Percentiles rank a stretch among this genome's conserved stretches.
Conservation (phyloP, 169 alveolate species). For the Plasmodium reichenowi region DNA sequence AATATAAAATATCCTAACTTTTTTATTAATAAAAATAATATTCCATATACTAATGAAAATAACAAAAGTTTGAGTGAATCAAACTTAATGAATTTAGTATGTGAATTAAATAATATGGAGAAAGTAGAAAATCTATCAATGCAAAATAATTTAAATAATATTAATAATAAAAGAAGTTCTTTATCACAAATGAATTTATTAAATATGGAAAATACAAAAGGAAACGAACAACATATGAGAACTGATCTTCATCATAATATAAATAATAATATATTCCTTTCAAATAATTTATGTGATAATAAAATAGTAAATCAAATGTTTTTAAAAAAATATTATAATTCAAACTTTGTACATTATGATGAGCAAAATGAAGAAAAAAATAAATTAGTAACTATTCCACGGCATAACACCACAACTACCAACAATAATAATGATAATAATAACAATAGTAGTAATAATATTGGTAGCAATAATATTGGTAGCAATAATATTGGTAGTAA, state of each 20-base stretch:
- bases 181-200: not conserved
- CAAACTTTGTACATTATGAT: slow-evolving; percentile 11
- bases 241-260: not conserved
- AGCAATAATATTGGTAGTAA: too few species aligned
- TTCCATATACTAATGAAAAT: slow-evolving; percentile 1
- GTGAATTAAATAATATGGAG: slow-evolving; percentile 18
- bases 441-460: too few species aligned
- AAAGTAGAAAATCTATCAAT: not conserved
- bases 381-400: not conserved
- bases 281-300: slow-evolving; percentile 22
- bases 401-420: too few species aligned
- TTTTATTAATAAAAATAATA: slow-evolving; percentile 15
- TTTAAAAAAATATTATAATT: slow-evolving; percentile 23
- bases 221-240: not conserved
- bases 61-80: slow-evolving; percentile 46
- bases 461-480: too few species aligned
- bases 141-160: not conserved
- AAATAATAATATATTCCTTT: slow-evolving; percentile 1
- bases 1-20: slow-evolving; percentile 8
- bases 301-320: slow-evolving; percentile 15
- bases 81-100: slow-evolving; percentile 16
- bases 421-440: too few species aligned
- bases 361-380: slow-evolving; percentile 25
- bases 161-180: slow-evolving; percentile 6
- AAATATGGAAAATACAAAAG: slow-evolving; percentile 1